These are phyloP conservation scores for Phytomonas francai DNA, from an alignment of 208 protist genomes.

Conservation along the genomic window DNA sequence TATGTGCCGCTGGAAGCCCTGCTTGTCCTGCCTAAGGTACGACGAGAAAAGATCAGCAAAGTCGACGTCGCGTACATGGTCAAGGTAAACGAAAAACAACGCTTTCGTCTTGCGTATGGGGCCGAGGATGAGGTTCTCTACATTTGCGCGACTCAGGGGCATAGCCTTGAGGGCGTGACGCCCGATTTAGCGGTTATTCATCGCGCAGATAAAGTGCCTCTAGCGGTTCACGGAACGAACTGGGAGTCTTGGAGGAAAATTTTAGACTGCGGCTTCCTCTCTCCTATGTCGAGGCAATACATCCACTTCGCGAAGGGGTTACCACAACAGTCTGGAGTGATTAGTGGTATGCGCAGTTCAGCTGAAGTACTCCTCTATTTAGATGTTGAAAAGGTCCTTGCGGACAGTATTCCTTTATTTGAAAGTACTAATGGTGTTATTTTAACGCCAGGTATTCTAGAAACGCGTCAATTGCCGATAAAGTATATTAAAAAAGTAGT, in stretches of 20 bases:
- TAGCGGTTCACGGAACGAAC: conserved; percentile 82
- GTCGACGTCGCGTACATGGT: conserved; percentile 41
- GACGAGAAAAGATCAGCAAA: conserved; percentile 13
- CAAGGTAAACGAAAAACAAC: conserved; percentile 61
- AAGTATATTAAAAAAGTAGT: conserved; percentile 60
- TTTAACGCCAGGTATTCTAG: conserved; percentile 64
- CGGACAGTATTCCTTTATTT: conserved; percentile 59
- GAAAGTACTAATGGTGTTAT: conserved; percentile 84
- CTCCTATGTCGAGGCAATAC: conserved; percentile 74
- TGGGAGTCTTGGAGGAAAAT: conserved; percentile 50
- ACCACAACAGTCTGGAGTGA: conserved; percentile 34
- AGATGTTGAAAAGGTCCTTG: conserved; percentile 44
- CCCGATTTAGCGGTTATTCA: conserved; percentile 48
- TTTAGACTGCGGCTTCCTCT: conserved; percentile 58
- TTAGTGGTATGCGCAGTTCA: conserved; percentile 75
- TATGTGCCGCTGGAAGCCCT: conserved; percentile 49
- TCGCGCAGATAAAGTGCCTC: conserved; percentile 16
- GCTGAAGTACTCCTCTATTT: conserved; percentile 74
- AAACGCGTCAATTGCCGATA: conserved; percentile 51
- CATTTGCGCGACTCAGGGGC: conserved; percentile 78
- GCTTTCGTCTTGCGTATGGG: conserved; percentile 52
- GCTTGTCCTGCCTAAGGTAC: conserved; percentile 22
- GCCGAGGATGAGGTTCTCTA: conserved; percentile 29
- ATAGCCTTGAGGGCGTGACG: conserved; percentile 56
- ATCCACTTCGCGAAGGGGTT: conserved; percentile 88